A percentile compares a stretch with the other conserved stretches of the same genome.
These are phyloP conservation scores for Termitomyces titanicus DNA, from an alignment of 768 basidiomycete genomes.

Conservation along the genomic window DNA sequence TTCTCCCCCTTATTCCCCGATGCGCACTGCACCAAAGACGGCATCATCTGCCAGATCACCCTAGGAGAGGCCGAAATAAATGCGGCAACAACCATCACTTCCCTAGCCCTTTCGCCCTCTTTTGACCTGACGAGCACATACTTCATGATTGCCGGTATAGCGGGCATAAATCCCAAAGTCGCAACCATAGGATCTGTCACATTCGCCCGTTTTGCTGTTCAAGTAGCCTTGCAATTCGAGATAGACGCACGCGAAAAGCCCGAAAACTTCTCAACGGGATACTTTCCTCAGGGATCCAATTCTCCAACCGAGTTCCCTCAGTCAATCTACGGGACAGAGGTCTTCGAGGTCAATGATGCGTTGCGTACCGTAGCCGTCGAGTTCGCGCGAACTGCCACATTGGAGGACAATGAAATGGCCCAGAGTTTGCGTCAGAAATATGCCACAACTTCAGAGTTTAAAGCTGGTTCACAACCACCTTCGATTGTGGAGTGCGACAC, in stretches of 20 bases:
- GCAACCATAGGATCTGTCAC: constrained; percentile 9
- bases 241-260: constrained; percentile 11
- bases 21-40: constrained; percentile 2
- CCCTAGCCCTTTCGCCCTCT: constrained; percentile 4
- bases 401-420: constrained; percentile 2
- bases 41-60: constrained; percentile 2
- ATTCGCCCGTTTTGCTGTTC: constrained; percentile 8
- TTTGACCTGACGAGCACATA: constrained; percentile 7
- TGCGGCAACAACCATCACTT: constrained; percentile 1
- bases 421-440: constrained; percentile 5
- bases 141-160: constrained; percentile 4
- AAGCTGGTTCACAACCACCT: constrained; percentile 3
- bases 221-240: constrained; percentile 11
- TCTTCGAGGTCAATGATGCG: constrained; percentile 12
- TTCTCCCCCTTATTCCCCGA: constrained; percentile 5
- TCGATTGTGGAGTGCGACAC: constrained; percentile 13
- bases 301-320: constrained; percentile 3
- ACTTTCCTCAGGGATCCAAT: constrained; percentile 7
- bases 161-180: constrained; percentile 1
- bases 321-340: constrained; percentile 11
- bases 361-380: constrained; percentile 1
- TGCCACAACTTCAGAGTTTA: background rate
- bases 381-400: background rate
- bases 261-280: constrained; percentile 7
- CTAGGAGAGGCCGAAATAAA: constrained; percentile 1